Base-by-base conservation (phyloP, 2,329 filamentous ascomycete species). In the Aspergillus ruber region DNA sequence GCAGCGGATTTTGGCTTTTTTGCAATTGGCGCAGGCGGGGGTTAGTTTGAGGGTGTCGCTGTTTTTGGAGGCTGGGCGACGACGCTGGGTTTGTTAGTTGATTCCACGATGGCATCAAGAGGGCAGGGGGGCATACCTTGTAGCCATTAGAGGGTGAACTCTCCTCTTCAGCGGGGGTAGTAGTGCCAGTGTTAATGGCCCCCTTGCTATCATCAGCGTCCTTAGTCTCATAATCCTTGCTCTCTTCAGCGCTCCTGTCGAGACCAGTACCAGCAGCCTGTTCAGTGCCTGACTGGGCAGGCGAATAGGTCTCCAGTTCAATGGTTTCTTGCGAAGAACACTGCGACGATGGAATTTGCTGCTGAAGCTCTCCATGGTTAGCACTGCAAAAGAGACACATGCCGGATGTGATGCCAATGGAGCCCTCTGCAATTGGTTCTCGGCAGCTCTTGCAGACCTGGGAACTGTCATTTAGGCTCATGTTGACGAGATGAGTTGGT, bases 1-100 rank as follows among this genome's bases (percentile, higher is more conserved):
- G 50, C 61, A 64, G 29, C 58, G 56, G 49, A 57, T 56, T 55
- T 63, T 65, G 45, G 52, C 55, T 36, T 35, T 50, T 15, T 53
- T 58, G 44, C 61, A 64, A 6, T 44, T 38, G 13, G 18, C 43
- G 43, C 61, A 64, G 6, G 54, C 55, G n/a, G 50, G 52, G 4
- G 42, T 44, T 41, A 49, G 17, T 35, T 52, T 46, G 4, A 36
- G 43, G 12, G 36, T 42, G n/a, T 45, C 38, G 36, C 36, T 44
- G 23, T 20, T 17, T 5, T 9, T 20, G 17, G 25, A 27, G 25
- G 25, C 9, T 27, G 25, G 25, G 3, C 25, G 25, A 10, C 25
- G 25, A 25, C 29, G 6, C 18, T 44, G 35, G n/a, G 35, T 3
- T 15, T 38, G 6, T 38, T 7, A 38, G n/a, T 17, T 18, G 35